Percentiles rank a stretch among this genome's conserved stretches.
Conservation (phyloP, 2,329 filamentous ascomycete genomes). For the Neocucurbitaria cava region DNA sequence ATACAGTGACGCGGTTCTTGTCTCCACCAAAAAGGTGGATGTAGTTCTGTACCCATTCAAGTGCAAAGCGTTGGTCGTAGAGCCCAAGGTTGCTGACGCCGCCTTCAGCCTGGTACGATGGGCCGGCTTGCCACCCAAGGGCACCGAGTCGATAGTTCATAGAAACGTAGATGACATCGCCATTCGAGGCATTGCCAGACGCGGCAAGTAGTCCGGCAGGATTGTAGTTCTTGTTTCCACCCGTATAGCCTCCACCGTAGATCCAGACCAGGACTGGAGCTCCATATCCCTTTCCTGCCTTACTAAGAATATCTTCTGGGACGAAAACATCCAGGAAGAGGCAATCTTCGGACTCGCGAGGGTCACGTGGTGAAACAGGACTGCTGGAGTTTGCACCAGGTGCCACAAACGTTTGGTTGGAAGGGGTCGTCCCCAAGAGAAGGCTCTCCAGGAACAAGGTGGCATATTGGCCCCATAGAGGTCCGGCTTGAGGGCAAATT, state of each 20-base stretch:
- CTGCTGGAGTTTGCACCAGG: conserved; percentile 34
- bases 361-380: conserved; percentile 28
- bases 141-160: conserved; percentile 57
- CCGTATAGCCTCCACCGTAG: conserved; percentile 57
- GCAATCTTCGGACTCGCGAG: conserved; percentile 55
- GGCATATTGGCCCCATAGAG: conserved; percentile 53
- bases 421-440: conserved; percentile 31
- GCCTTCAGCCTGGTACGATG: conserved; percentile 43
- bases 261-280: conserved; percentile 60
- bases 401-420: conserved; percentile 40
- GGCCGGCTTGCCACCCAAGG: conserved; percentile 45
- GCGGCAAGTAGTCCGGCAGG: conserved; percentile 53
- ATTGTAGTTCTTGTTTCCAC: conserved; percentile 51
- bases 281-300: conserved; percentile 36
- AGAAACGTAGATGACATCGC: conserved; percentile 54
- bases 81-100: conserved; percentile 45
- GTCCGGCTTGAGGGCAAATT: conserved; percentile 47
- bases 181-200: conserved; percentile 48
- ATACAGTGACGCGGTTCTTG: conserved; percentile 45
- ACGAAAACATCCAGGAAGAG: conserved; percentile 57
- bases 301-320: conserved; percentile 50
- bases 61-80: conserved; percentile 49
- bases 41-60: conserved; percentile 50
- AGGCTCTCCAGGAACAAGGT: conserved; percentile 42
- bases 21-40: conserved; percentile 51